Base-by-base conservation (phyloP, 1,284 basidiomycete species). In the Phellopilus nigrolimitatus region DNA sequence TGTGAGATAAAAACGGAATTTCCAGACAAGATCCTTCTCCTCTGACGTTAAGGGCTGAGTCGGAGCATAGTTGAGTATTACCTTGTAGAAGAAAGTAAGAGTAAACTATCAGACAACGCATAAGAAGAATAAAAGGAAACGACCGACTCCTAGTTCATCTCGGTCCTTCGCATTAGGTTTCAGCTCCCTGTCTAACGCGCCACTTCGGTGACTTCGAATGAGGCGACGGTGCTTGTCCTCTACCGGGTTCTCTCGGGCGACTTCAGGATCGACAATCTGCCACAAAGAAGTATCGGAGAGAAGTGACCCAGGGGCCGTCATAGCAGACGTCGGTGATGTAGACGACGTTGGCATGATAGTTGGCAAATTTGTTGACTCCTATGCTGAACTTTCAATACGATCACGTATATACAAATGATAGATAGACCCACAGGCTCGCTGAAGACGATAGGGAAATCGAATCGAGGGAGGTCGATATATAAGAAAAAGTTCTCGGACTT, bases 1-100 rank as follows among this genome's bases (percentile, higher is more conserved):
- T 0, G 88, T 83, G 12, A 99, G 81, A 60, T 97, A 99, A 70
- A 98, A 99, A 8, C 97, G 83, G 76, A 97, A 99, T 64, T 97
- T 95, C 97, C 97, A 99, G 21, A 99, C 84, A 13, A 95, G 70
- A 59, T 99, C 95, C 65, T 95, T 97, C 70, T 99, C 95, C 60
- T 94, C 87, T 0, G 92, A 84, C 1, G 82, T 91, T 3, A 99
- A 76, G 7, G 81, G 77, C 54, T 90, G 90, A 47, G 91, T 97
- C 0, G 97, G 95, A 0, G 95, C 84, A 65, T 91, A 98, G 51
- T 78, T 84, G 50, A 99, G 79, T 39, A 99, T 94, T 55, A 87
- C 84, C 93, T 97, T 55, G 5, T 42, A 12, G 7, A 25, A 41
- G 12, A 19, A 30, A 0, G 12, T 36, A 42, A 13, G 1, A 4